Evolutionary conservation across 2,329 filamentous ascomycete genomes (phyloP), one percentile per base, ranked within the genome.

Genomic region (Neobulgaria alba): DNA sequence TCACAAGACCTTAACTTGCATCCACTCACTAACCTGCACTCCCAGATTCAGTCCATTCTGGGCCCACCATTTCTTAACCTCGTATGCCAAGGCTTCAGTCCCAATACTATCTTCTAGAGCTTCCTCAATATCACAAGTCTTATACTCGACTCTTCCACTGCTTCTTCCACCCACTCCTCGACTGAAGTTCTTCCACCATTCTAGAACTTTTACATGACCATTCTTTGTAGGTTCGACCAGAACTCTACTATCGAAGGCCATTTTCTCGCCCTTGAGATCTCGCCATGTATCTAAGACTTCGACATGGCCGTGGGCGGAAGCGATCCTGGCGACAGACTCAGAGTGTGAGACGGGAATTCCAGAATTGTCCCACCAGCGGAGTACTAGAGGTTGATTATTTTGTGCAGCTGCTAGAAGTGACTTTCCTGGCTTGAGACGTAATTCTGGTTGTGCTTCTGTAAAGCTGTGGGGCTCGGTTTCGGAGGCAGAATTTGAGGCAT

Each of bases 51-150:
- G 61, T 1, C 80, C 80, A 54, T 83, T 83, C 39, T 35, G 75
- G 67, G 85, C 82, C 90, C 90, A 96, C 90, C 90, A 96, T 48
- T 73, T 71, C 42, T 85, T 69, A 14, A 94, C 85, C 29, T 74
- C 73, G 49, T 79, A 77, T 47, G 87, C 82, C 40, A 82, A 79
- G 3, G 68, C 63, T 3, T 55, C 54, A 39, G 49, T 55, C 7
- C 75, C 75, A 36, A 90, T 75, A 16, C 86, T 85, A 59, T 95
- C 89, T 60, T 95, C 89, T 29, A 95, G 71, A 1, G 89, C 89
- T 63, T 95, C 90, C 60, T 95, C 89, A 46, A 96, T 92, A 61
- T 94, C 88, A 61, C 88, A 95, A 1, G 87, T 94, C 61, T 90
- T 89, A 63, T 95, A 95, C 61, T 94, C 87, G 18, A 95, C 88